A percentile compares a stretch with the other conserved stretches of the same genome.
Evolutionary conservation across 1,284 basidiomycete species (phyloP).

Genomic region (Cutaneotrichosporon sp.): DNA sequence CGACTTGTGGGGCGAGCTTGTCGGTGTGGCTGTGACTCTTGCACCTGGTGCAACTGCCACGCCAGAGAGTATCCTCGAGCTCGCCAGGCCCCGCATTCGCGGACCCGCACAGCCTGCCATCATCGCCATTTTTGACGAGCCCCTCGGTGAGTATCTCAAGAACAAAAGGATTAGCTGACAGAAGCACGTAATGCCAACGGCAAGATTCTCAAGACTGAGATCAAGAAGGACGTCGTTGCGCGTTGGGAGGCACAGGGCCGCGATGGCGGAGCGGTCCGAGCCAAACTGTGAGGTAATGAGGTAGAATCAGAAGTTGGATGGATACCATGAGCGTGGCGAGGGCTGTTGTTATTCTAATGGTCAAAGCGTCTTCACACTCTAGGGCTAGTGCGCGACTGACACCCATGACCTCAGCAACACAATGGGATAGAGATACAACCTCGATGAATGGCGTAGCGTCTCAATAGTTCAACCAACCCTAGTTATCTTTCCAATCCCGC

Average conservation of each 20-base stretch:
- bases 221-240: slow-evolving; percentile 20
- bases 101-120: slow-evolving; percentile 20
- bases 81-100: slow-evolving; percentile 16
- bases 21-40: slow-evolving; percentile 41
- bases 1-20: slow-evolving; percentile 40
- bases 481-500: too few relatives aligned
- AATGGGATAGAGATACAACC: too few relatives aligned
- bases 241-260: slow-evolving; percentile 21
- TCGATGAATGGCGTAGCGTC: too few relatives aligned
- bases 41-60: slow-evolving; percentile 20
- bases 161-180: not conserved
- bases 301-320: not conserved
- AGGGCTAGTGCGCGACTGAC: too few relatives aligned
- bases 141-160: slow-evolving; percentile 31
- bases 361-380: too few relatives aligned
- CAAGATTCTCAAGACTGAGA: slow-evolving; percentile 21
- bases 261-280: slow-evolving; percentile 7
- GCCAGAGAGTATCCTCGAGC: slow-evolving; percentile 12
- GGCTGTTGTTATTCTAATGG: too few relatives aligned
- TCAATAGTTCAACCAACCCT: too few relatives aligned
- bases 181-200: slow-evolving; percentile 25
- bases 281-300: slow-evolving; percentile 11
- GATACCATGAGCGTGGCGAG: not conserved
- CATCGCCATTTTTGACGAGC: slow-evolving; percentile 23
- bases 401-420: too few relatives aligned